Evolutionary conservation across 2,329 filamentous ascomycete genomes (phyloP).

Genomic region (Diaporthe batatas): DNA sequence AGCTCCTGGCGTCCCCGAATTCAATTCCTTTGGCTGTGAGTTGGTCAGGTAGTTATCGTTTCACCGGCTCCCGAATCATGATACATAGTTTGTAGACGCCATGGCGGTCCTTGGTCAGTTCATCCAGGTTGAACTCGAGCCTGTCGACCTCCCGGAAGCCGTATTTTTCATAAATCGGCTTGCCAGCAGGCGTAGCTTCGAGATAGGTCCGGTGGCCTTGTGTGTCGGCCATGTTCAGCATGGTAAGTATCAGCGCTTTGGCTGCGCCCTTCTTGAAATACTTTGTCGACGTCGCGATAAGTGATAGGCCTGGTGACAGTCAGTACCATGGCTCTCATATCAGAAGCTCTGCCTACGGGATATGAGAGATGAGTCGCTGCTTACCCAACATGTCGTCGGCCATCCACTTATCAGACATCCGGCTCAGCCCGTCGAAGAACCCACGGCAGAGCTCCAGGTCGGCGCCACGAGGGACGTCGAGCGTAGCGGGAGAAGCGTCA

Average conservation of each 20-base stretch:
- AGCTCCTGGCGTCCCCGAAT: not conserved
- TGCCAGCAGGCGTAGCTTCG: slow-evolving; percentile 22
- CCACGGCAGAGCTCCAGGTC: slow-evolving; percentile 12
- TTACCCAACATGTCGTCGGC: slow-evolving; percentile 1
- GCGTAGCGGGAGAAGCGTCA: not conserved
- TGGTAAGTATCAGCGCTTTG: slow-evolving; percentile 7
- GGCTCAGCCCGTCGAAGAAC: slow-evolving; percentile 17
- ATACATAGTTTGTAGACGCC: slow-evolving; percentile 18
- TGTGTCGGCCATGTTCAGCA: slow-evolving; percentile 12
- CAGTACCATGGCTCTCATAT: not conserved
- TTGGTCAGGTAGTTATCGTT: not conserved
- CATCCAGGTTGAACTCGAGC: slow-evolving; percentile 13
- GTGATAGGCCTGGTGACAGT: not conserved
- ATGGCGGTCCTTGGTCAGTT: slow-evolving; percentile 21
- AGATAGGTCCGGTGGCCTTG: slow-evolving; percentile 9
- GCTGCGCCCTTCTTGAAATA: slow-evolving; percentile 20
- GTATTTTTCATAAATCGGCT: slow-evolving; percentile 8
- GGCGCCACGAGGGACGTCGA: not conserved
- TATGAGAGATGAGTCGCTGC: not conserved
- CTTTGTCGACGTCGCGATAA: slow-evolving; percentile 25
- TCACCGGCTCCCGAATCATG: not conserved
- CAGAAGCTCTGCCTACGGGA: not conserved
- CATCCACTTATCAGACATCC: slow-evolving; percentile 24
- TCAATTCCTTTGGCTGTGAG: not conserved
- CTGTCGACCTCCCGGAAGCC: slow-evolving; percentile 9